Conservation (phyloP, 179 eudicot genomes). For the Silene noctiflora region DNA sequence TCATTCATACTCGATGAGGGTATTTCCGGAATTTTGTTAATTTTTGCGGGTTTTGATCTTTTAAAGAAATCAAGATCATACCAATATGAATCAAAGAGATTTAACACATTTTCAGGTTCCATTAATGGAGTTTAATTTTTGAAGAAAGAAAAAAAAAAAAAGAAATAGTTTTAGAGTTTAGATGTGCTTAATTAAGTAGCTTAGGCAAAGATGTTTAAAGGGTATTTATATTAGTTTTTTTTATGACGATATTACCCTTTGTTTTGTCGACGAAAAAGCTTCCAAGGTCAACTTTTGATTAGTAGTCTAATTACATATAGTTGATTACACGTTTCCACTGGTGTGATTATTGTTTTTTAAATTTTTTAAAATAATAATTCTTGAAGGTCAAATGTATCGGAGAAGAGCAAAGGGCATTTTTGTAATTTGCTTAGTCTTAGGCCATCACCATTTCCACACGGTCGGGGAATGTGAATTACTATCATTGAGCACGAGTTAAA, state of each 20-base stretch:
- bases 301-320: not conserved
- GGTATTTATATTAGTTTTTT: constrained; percentile 12
- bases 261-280: not conserved
- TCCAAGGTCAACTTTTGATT: constrained; percentile 1
- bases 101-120: constrained; percentile 49
- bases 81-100: constrained; percentile 61
- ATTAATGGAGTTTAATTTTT: constrained; percentile 31
- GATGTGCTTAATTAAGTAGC: not conserved
- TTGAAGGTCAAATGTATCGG: not conserved
- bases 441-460: not conserved
- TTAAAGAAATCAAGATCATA: constrained; percentile 37
- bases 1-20: constrained; percentile 2
- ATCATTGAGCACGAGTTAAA: constrained; percentile 6
- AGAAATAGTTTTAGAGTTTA: not conserved
- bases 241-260: constrained; percentile 10
- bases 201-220: constrained; percentile 4
- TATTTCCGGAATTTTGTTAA: constrained; percentile 19
- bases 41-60: constrained; percentile 24
- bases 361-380: not conserved
- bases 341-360: not conserved
- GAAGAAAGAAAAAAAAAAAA: not conserved
- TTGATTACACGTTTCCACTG: constrained; percentile 16
- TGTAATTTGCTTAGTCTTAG: not conserved
- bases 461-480: not conserved
- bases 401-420: not conserved